phyloP scores from a whole-genome alignment of 1,284 basidiomycete species.

The Melanopsichium pennsylvanicum region DNA sequence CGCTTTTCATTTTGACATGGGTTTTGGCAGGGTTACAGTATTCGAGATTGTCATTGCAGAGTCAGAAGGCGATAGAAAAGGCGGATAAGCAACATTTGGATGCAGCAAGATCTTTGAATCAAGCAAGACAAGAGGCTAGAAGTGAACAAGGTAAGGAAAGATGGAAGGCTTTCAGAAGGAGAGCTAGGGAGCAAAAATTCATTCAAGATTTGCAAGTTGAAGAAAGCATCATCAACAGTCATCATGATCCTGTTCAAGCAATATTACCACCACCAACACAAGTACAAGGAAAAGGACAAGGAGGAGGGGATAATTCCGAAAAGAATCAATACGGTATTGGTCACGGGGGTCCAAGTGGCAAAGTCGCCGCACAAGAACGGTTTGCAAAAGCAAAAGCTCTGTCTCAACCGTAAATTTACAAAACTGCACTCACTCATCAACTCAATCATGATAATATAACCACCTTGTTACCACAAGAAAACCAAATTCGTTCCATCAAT shows the following conservation, averaged over 20 bases:
- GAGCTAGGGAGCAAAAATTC: constrained; percentile 25
- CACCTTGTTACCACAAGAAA: no score
- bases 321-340: constrained; percentile 18
- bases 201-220: no score
- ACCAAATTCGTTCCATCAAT: no score
- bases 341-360: constrained; percentile 45
- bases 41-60: constrained; percentile 22
- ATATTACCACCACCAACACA: no score
- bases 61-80: constrained; percentile 30
- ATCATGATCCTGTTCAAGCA: no score
- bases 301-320: no score
- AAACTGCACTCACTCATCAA: neutral
- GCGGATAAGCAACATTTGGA: constrained; percentile 29
- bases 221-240: no score
- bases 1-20: constrained; percentile 45
- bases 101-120: constrained; percentile 16
- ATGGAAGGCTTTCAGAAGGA: constrained; percentile 15
- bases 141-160: constrained; percentile 26
- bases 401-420: neutral
- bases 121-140: constrained; percentile 27
- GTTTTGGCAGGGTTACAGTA: constrained; percentile 41
- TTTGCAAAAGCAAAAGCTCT: constrained; percentile 13
- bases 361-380: constrained; percentile 20
- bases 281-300: no score
- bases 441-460: neutral